These are phyloP conservation scores for Olyra latifolia DNA, from an alignment of 176 grass and related monocot genomes.

Conservation along the genomic window DNA sequence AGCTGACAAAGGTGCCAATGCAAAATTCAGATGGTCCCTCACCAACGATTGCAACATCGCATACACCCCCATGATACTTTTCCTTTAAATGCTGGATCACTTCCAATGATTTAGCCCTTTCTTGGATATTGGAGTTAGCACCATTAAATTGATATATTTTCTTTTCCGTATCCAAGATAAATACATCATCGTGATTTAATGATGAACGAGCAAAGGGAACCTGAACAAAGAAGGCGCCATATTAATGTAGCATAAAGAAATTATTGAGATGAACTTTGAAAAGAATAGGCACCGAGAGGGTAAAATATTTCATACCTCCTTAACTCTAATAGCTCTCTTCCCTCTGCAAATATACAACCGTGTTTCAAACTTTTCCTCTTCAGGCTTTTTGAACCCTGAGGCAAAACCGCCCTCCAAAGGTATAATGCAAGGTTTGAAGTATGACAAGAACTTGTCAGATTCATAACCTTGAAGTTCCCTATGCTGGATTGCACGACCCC, in stretches of 20 bases:
- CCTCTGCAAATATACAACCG: slow-evolving; percentile 86
- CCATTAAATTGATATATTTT: slow-evolving; percentile 99
- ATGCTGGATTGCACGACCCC: slow-evolving; percentile 91
- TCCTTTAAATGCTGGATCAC: slow-evolving; percentile 96
- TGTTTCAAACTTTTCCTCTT: slow-evolving; percentile 86
- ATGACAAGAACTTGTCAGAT: slow-evolving; percentile 97
- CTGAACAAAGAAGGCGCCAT: slow-evolving; percentile 46
- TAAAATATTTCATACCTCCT: slow-evolving; percentile 55
- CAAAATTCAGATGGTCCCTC: slow-evolving; percentile 16
- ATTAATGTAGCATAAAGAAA: slow-evolving; percentile 25
- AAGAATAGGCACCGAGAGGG: slow-evolving; percentile 12
- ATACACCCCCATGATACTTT: slow-evolving; percentile 79
- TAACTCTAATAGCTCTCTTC: slow-evolving; percentile 90
- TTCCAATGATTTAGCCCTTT: slow-evolving; percentile 97
- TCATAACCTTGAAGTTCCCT: slow-evolving; percentile 91
- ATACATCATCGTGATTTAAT: slow-evolving; percentile 97
- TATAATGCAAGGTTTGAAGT: slow-evolving; percentile 98
- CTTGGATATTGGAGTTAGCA: slow-evolving; percentile 97
- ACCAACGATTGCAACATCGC: slow-evolving; percentile 92
- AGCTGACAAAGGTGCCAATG: not conserved
- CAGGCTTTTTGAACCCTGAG: slow-evolving; percentile 85
- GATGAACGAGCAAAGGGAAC: slow-evolving; percentile 94
- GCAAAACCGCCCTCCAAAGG: slow-evolving; percentile 97
- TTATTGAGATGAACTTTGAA: slow-evolving; percentile 13
- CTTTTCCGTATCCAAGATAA: slow-evolving; percentile 83